These are phyloP conservation scores for Porogramme epimiltina DNA, from an alignment of 1,284 basidiomycete genomes.

Conservation along the genomic window DNA sequence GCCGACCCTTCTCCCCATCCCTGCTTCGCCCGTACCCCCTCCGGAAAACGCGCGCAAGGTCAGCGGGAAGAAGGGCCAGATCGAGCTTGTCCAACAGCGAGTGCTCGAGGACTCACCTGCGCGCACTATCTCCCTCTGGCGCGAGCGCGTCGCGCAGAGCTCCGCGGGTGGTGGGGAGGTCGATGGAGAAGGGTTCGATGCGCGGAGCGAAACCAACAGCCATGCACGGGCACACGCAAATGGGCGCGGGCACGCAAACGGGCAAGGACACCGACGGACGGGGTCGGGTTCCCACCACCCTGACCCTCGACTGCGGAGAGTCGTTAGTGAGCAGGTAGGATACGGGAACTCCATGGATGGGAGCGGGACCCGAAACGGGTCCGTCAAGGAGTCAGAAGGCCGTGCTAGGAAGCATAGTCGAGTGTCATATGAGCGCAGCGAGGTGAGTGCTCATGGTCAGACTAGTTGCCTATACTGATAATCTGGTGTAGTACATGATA, in stretches of 20 bases:
- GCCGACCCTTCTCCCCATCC: conserved; percentile 5
- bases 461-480: not conserved
- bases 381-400: conserved; percentile 10
- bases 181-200: conserved; percentile 10
- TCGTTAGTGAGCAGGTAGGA: conserved; percentile 19
- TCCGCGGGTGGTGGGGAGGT: conserved; percentile 7
- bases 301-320: conserved; percentile 22
- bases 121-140: conserved; percentile 39
- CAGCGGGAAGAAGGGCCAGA: conserved; percentile 25
- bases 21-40: conserved; percentile 4
- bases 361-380: conserved; percentile 16
- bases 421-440: conserved; percentile 32
- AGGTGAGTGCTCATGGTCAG: conserved; percentile 21
- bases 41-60: conserved; percentile 29
- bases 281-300: conserved; percentile 18
- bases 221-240: conserved; percentile 3
- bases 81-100: conserved; percentile 36
- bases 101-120: conserved; percentile 37
- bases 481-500: conserved; percentile 29
- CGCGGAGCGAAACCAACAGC: conserved; percentile 20
- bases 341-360: conserved; percentile 9
- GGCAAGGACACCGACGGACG: conserved; percentile 20
- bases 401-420: conserved; percentile 10
- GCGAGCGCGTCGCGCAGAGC: conserved; percentile 37
- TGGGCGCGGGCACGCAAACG: not conserved